These are phyloP conservation scores for Dactylella cylindrospora DNA, from an alignment of 2,329 filamentous ascomycete species.

Conservation along the genomic window DNA sequence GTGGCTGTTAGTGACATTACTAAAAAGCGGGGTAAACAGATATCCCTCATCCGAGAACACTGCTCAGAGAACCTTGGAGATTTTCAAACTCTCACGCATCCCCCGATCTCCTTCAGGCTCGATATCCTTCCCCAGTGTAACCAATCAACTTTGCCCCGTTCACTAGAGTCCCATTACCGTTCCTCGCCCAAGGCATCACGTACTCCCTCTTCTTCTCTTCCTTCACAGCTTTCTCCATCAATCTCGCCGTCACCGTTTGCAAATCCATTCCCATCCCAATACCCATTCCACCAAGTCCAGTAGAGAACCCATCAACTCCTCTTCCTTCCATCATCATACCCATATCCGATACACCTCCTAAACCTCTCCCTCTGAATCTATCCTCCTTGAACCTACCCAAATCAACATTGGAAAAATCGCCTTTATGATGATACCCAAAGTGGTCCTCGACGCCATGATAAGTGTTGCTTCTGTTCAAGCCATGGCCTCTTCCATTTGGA, in stretches of 20 bases:
- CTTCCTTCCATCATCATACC: constrained; percentile 9
- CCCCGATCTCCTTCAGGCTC: constrained; percentile 13
- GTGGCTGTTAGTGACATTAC: no score
- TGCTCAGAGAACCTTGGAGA: no score
- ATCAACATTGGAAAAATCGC: constrained; percentile 25
- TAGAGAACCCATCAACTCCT: constrained; percentile 15
- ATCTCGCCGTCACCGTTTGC: constrained; percentile 31
- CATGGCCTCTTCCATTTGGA: constrained; percentile 4
- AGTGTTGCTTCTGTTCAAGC: constrained; percentile 18
- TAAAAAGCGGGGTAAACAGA: no score
- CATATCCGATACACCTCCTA: constrained; percentile 18
- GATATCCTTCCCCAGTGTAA: constrained; percentile 24
- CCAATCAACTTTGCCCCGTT: constrained; percentile 35
- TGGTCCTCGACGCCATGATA: constrained; percentile 25
- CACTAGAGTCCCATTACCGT: constrained; percentile 1
- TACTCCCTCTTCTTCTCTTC: constrained; percentile 42
- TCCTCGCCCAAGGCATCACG: constrained; percentile 34
- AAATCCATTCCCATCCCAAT: constrained; percentile 14
- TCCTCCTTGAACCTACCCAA: constrained; percentile 31
- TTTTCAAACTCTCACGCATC: no score
- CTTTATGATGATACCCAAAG: constrained; percentile 8
- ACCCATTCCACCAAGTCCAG: background rate
- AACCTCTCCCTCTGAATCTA: constrained; percentile 18
- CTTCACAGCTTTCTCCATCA: constrained; percentile 31
- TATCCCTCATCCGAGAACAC: no score